Evolutionary conservation across 805 yeast species (phyloP), one percentile per base, ranked within the genome.

Genomic region (Yarrowia yakushimensis): DNA sequence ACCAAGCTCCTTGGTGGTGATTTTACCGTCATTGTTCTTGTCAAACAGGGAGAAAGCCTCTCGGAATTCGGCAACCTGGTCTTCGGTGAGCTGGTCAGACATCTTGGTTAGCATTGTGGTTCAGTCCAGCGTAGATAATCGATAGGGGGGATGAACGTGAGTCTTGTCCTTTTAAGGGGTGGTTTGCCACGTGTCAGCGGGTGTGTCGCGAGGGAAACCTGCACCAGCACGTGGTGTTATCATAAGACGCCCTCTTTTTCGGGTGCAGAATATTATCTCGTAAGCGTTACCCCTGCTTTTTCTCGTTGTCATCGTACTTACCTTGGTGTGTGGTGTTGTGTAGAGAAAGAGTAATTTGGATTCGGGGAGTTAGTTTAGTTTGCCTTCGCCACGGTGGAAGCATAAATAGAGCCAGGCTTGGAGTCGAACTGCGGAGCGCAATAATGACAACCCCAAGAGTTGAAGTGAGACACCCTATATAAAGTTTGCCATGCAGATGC

Each of bases 31-130:
- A 72, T 92, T 88, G 75, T 94, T 97, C 75, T 91, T 91, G 80
- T 94, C 99, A 70, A 94, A 94, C 67, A 94, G 83, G 65, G 97
- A 90, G 75, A 94, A 94, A 6, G 99, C 99, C 80, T 94, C 99
- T 77, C 90, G 91, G 79, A 94, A 94, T 71, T 94, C 98, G 64
- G 94, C 87, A 69, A 94, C 91, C 78, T 94, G 99, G 77, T 90
- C 96, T 74, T 93, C 96, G 42, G 97, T 89, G 70, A 94, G 84
- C 77, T 93, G 77, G 68, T 88, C 96, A 71, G 94, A 55, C 61
- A 55, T 41, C 48, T 52, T 52, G 17, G 59, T 52, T 52, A 52
- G 59, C 59, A 52, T 52, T 25, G 30, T 25, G 28, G 20, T n/a
- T 8, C 15, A 25, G 10, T 48, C 7, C 12, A 13, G 36, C 27